Evolutionary conservation across 108 stramenopile species (phyloP).

Genomic region (Skeletonema potamos): DNA sequence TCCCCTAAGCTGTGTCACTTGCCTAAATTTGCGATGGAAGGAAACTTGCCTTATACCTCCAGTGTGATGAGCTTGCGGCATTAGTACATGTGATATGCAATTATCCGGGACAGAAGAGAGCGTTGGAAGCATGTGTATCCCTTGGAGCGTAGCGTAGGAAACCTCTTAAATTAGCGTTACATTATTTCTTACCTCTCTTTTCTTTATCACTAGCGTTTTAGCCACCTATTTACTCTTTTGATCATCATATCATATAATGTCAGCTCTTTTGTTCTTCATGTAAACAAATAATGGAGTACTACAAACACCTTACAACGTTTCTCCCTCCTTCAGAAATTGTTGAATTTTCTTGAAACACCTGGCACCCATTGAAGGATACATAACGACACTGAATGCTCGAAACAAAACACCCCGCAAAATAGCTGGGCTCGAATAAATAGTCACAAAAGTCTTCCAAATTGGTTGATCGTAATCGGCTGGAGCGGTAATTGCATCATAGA

Average conservation of each 20-base stretch:
- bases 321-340: constrained; percentile 19
- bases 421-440: constrained; percentile 10
- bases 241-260: background rate
- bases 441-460: background rate
- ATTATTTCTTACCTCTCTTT: background rate
- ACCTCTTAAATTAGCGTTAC: background rate
- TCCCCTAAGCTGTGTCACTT: too few species aligned
- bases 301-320: background rate
- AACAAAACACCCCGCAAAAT: constrained; percentile 11
- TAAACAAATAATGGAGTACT: background rate
- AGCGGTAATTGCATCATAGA: background rate
- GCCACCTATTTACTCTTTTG: background rate
- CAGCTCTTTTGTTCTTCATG: background rate
- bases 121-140: too few species aligned
- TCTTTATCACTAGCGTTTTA: background rate
- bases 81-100: too few species aligned
- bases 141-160: background rate
- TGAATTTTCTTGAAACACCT: constrained; percentile 25
- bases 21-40: too few species aligned
- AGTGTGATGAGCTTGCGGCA: too few species aligned
- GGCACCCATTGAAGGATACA: constrained; percentile 24
- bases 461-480: background rate
- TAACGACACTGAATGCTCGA: constrained; percentile 11
- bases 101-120: too few species aligned
- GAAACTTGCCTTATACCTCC: too few species aligned